Percentiles rank a stretch among this genome's conserved stretches.
These are phyloP conservation scores for Aureobasidium melanogenum DNA, from an alignment of 2,329 filamentous ascomycete species.

Conservation along the genomic window DNA sequence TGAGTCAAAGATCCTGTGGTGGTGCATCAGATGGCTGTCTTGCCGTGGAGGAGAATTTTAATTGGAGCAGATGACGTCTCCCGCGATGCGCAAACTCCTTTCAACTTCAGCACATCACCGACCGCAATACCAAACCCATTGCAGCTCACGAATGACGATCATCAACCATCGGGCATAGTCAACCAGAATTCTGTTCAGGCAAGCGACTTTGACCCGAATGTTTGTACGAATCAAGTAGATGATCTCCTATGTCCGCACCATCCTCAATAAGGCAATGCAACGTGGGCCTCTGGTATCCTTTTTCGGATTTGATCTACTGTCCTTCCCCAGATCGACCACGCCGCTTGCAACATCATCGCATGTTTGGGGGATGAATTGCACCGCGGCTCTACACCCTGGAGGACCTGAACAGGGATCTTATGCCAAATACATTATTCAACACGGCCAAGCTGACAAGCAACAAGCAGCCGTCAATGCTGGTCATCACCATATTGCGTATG, in stretches of 20 bases:
- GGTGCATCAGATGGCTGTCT: not conserved
- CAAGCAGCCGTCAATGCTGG: not conserved
- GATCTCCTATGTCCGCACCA: not conserved
- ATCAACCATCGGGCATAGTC: not conserved
- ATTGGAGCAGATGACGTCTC: not conserved
- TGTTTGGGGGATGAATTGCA: not conserved
- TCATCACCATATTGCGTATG: slow-evolving; percentile 1
- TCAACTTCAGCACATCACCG: not conserved
- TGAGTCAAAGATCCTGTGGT: not conserved
- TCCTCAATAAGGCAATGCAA: not conserved
- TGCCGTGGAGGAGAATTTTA: not conserved
- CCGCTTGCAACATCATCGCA: not conserved
- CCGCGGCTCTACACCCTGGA: not conserved
- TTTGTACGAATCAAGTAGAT: not conserved
- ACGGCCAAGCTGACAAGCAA: not conserved
- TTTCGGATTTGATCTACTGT: not conserved
- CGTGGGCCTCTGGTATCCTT: not conserved
- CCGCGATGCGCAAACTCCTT: not conserved
- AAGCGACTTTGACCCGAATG: not conserved
- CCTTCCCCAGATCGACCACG: not conserved
- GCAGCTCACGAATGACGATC: not conserved
- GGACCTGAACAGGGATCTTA: not conserved
- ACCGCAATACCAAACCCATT: not conserved
- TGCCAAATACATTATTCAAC: not conserved
- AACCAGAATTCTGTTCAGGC: not conserved